These are phyloP conservation scores for Aciculoconidium aculeatum DNA, from an alignment of 805 yeast species.

Conservation along the genomic window DNA sequence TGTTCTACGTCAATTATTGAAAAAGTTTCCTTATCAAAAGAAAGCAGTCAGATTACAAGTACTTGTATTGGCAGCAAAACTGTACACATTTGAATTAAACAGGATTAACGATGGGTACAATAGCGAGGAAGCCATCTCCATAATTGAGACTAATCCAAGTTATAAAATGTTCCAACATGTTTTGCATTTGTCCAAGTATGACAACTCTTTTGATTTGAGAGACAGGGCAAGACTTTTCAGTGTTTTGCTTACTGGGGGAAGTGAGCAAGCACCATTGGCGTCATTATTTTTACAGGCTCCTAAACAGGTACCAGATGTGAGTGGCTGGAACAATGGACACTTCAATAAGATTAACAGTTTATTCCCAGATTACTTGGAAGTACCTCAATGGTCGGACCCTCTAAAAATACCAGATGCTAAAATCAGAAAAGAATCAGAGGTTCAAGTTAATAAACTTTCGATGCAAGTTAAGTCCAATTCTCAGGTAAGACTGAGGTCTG, in stretches of 20 bases:
- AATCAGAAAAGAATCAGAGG: conserved; percentile 24
- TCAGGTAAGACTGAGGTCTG: conserved; percentile 8
- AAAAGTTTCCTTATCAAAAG: conserved; percentile 48
- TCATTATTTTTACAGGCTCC: conserved; percentile 70
- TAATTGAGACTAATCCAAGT: conserved; percentile 13
- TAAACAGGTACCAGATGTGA: conserved; percentile 52
- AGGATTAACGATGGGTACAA: conserved; percentile 20
- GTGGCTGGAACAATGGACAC: conserved; percentile 1
- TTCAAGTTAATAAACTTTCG: conserved; percentile 8
- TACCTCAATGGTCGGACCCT: conserved; percentile 44
- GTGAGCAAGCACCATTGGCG: conserved; percentile 50
- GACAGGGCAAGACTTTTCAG: conserved; percentile 77
- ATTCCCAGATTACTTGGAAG: conserved; percentile 15
- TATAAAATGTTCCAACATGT: conserved; percentile 55
- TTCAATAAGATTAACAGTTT: conserved; percentile 1
- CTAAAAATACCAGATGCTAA: conserved; percentile 22
- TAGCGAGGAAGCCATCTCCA: conserved; percentile 8
- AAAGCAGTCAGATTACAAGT: conserved; percentile 64
- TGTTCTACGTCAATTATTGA: conserved; percentile 54
- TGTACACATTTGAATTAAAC: conserved; percentile 52
- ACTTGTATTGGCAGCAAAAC: conserved; percentile 67
- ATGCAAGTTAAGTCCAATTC: conserved; percentile 8
- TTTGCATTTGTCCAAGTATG: conserved; percentile 65
- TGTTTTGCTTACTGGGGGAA: conserved; percentile 47
- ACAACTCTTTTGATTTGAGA: conserved; percentile 67